Percentiles rank a stretch among this genome's conserved stretches.
Evolutionary conservation across 371 early-diverging fungal species (phyloP).

Genomic region (Vairimorpha apis): DNA sequence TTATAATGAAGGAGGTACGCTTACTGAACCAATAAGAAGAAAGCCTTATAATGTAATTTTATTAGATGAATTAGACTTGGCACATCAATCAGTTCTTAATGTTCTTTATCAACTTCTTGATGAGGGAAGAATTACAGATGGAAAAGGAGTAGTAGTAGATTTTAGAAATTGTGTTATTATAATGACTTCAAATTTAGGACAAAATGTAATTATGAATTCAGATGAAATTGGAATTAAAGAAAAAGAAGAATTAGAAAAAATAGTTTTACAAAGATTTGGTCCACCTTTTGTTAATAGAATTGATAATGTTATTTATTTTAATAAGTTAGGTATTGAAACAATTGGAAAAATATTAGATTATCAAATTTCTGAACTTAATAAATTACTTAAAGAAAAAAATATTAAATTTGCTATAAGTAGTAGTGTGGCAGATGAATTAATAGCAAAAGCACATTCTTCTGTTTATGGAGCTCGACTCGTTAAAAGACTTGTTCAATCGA

Average conservation of each 20-base stretch:
- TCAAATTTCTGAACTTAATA: constrained; percentile 68
- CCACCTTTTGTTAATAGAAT: constrained; percentile 77
- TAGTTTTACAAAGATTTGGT: constrained; percentile 71
- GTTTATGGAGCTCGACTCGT: constrained; percentile 74
- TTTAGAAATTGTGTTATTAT: constrained; percentile 74
- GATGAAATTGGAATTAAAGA: constrained; percentile 49
- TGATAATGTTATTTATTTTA: constrained; percentile 73
- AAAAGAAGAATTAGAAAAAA: constrained; percentile 65
- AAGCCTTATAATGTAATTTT: constrained; percentile 77
- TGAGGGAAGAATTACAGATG: constrained; percentile 75
- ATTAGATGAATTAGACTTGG: constrained; percentile 83
- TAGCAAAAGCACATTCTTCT: constrained; percentile 68
- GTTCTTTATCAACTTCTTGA: constrained; percentile 75
- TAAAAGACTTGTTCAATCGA: constrained; percentile 68
- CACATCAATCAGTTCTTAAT: constrained; percentile 73
- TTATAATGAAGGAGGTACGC: constrained; percentile 73
- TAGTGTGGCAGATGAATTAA: constrained; percentile 65
- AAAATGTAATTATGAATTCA: constrained; percentile 61
- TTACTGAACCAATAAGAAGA: constrained; percentile 78
- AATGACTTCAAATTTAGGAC: constrained; percentile 73
- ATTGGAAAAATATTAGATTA: constrained; percentile 67
- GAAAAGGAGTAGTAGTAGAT: constrained; percentile 70
- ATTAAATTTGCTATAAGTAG: constrained; percentile 66
- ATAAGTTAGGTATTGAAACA: constrained; percentile 66
- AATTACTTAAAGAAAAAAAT: constrained; percentile 67